These are phyloP conservation scores for Cyclocybe cylindracea DNA, from an alignment of 768 basidiomycete species.

Conservation along the genomic window DNA sequence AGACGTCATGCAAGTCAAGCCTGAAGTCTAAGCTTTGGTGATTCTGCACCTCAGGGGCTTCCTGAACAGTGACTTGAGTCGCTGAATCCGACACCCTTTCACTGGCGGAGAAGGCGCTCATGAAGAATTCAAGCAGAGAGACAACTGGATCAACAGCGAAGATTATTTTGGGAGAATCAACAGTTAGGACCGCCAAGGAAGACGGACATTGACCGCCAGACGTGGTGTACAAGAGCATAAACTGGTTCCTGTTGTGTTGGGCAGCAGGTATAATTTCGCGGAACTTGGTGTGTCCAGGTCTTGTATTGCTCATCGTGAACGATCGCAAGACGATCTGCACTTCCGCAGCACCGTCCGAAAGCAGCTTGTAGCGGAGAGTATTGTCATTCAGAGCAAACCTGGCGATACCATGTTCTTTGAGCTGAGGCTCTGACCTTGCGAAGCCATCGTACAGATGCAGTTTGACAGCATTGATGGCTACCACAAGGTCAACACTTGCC, in stretches of 20 bases:
- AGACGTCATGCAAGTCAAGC: constrained; percentile 87
- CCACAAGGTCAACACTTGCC: constrained; percentile 72
- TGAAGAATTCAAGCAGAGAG: constrained; percentile 84
- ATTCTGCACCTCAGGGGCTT: background rate
- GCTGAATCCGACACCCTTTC: background rate
- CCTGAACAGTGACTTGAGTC: background rate
- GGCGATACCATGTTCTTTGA: constrained; percentile 81
- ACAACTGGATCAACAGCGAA: constrained; percentile 92
- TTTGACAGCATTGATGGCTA: constrained; percentile 70
- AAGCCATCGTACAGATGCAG: constrained; percentile 82
- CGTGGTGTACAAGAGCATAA: constrained; percentile 89
- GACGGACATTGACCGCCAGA: constrained; percentile 58
- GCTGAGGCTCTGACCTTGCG: constrained; percentile 54
- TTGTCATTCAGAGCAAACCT: constrained; percentile 83
- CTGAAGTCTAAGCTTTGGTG: constrained; percentile 56
- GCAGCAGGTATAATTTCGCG: constrained; percentile 95
- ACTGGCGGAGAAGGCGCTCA: constrained; percentile 44
- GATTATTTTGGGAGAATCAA: constrained; percentile 92
- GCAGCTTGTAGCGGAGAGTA: constrained; percentile 74
- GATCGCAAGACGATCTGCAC: constrained; percentile 88
- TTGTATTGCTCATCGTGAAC: constrained; percentile 88
- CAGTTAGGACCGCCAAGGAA: constrained; percentile 77
- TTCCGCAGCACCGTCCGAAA: constrained; percentile 83
- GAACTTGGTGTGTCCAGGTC: constrained; percentile 80
- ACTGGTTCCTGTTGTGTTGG: constrained; percentile 84